Evolutionary conservation across 2,329 filamentous ascomycete genomes (phyloP), one percentile per base, ranked within the genome.

Genomic region (Graphiopsis chlorocephala): DNA sequence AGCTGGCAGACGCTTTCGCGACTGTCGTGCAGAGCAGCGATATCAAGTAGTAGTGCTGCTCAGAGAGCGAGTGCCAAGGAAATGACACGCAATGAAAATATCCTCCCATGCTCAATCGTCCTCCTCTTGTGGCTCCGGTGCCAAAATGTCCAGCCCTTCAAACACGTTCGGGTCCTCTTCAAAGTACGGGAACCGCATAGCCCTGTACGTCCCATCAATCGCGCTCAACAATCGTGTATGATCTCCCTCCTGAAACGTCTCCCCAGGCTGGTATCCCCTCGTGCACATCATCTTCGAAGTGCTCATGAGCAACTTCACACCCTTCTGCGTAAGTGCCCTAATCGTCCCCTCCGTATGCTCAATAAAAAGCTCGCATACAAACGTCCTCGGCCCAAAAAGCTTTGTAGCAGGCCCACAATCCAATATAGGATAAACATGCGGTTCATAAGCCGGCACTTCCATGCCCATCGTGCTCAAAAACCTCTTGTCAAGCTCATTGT

Each of bases 1-100:
- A 90, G 75, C 76, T 90, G 72, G 85, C 71, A 0, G 88, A 90
- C 81, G 83, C 80, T 1, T 89, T 90, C 75, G 88, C 81, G 0
- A 89, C 86, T 0, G 78, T 90, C 7, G 78, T 89, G 0, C 77
- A 82, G 68, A 82, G 81, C 69, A 74, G 69, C 25, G 81, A 84
- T 31, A 80, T 84, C 69, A 79, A 80, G 67, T 79, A 64, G 61
- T 26, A 1, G n/a, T n/a, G n/a, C n/a, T 35, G 10, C 8, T 3
- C 14, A 20, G 29, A 56, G 38, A 35, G 5, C 10, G 31, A 20
- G 4, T 29, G 15, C 50, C 26, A 29, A 5, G 6, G 15, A 15
- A 26, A 15, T 33, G 31, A 23, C n/a, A 12, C n/a, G n/a, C n/a
- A 11, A 3, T 29, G 48, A 31, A 35, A 56, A 35, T 35, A 53